Evolutionary conservation across 148 eudicot species (phyloP), one percentile per base, ranked within the genome.

Genomic region (Camellia sinensis): DNA sequence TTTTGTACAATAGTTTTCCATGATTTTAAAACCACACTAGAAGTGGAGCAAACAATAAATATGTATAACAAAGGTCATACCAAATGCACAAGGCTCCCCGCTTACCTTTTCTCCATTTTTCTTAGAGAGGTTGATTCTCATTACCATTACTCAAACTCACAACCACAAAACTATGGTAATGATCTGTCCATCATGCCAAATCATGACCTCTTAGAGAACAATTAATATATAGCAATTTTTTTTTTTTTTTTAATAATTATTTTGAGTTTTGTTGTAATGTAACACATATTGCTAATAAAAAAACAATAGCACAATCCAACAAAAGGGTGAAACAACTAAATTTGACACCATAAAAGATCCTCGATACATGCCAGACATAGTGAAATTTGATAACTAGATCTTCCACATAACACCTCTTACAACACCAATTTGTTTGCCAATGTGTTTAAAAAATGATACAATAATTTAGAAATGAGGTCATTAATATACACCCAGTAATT

Each of bases 361-460:
- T 45, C 48, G 41, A 40, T 67, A 18, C 54, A 70, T 70, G 73
- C 74, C 18, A 19, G 57, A 18, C 22, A 61, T 61, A 4, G 65
- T 61, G 22, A 7, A 61, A 17, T 61, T 61, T 61, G 65, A 17
- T 61, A n/a, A 61, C 54, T 15, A 45, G 14, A 46, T 71, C 7
- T 46, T 46, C 74, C 37, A 19, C 74, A 61, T 48, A n/a, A 71
- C 29, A 71, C 40, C 54, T 71, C 74, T 71, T 56, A 29, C 37
- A 46, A 71, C 37, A 8, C 56, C 21, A 19, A 71, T 52, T 45
- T 46, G 74, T 50, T 71, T 8, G 5, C 37, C 0, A 29, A 29
- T 29, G 37, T 29, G 37, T 29, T 29, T 29, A 29, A 29, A 29
- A 29, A 29, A 29, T 29, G 37, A 9, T 48, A 71, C 3, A 21